phyloP scores from a whole-genome alignment of 768 basidiomycete genomes.

The Lactifluus volemus region DNA sequence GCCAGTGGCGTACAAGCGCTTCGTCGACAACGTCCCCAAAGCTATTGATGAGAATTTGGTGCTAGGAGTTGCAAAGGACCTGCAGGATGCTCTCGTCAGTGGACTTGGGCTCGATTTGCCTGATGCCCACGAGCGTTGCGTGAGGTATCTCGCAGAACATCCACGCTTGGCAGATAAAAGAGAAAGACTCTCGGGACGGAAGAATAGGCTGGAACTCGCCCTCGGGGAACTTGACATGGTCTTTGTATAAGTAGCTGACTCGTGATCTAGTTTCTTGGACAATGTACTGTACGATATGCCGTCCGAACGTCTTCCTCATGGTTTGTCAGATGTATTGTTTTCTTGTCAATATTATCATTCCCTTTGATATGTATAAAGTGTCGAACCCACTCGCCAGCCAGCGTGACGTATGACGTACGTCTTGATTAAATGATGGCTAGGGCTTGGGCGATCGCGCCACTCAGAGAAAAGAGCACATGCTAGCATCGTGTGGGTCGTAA shows the following conservation, averaged over 20 bases:
- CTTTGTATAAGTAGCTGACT: not conserved
- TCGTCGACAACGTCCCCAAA: slow-evolving; percentile 35
- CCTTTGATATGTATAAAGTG: not conserved
- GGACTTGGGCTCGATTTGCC: slow-evolving; percentile 45
- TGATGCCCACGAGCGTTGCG: slow-evolving; percentile 39
- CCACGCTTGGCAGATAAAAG: slow-evolving; percentile 35
- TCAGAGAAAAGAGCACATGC: not conserved
- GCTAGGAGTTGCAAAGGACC: slow-evolving; percentile 38
- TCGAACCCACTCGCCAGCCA: not conserved
- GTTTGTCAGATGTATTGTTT: not conserved
- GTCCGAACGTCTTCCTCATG: not conserved
- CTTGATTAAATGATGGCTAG: slow-evolving; percentile 11
- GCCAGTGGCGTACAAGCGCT: slow-evolving; percentile 41
- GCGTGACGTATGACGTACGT: slow-evolving; percentile 3
- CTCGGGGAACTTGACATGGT: slow-evolving; percentile 31
- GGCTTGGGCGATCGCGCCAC: not conserved
- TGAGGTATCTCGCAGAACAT: slow-evolving; percentile 44
- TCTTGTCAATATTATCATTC: not conserved
- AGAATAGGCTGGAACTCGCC: slow-evolving; percentile 41
- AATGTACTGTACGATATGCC: slow-evolving; percentile 13
- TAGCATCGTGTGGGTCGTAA: not conserved
- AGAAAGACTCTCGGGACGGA: slow-evolving; percentile 41
- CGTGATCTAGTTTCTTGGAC: slow-evolving; percentile 30
- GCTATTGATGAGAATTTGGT: slow-evolving; percentile 44
- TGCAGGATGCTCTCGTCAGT: slow-evolving; percentile 37